These are phyloP conservation scores for Fomitopsis serialis DNA, from an alignment of 768 basidiomycete species.

Conservation along the genomic window DNA sequence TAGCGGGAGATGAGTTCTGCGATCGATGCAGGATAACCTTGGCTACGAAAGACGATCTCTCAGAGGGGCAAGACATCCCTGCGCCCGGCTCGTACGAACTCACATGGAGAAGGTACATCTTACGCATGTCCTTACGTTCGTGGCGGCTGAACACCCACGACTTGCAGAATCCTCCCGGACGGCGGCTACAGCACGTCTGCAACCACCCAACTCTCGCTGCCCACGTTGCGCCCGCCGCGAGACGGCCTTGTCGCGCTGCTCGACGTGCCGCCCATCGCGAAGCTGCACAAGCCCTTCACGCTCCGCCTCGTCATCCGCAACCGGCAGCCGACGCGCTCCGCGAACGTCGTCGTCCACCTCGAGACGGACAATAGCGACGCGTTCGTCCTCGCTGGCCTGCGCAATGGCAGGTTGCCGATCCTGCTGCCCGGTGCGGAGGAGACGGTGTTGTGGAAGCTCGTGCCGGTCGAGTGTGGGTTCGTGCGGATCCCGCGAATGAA, in stretches of 20 bases:
- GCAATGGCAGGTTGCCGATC: constrained; percentile 60
- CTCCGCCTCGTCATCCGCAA: constrained; percentile 63
- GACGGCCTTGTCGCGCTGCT: constrained; percentile 66
- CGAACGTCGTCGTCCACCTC: constrained; percentile 65
- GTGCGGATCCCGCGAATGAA: constrained; percentile 56
- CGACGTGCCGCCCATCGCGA: constrained; percentile 53
- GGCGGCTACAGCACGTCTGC: constrained; percentile 40
- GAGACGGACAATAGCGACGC: constrained; percentile 61
- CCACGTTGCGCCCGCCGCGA: constrained; percentile 51
- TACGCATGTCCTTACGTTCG: constrained; percentile 5
- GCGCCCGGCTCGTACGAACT: constrained; percentile 58
- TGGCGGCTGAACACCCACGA: neutral
- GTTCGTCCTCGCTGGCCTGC: constrained; percentile 80
- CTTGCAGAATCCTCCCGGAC: constrained; percentile 39
- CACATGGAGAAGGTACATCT: constrained; percentile 56
- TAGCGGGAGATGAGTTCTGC: constrained; percentile 60
- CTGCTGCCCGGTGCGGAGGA: constrained; percentile 74
- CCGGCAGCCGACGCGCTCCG: constrained; percentile 54
- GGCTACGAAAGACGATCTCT: constrained; percentile 34
- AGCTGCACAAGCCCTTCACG: constrained; percentile 54
- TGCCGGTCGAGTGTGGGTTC: constrained; percentile 73
- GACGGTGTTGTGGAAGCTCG: constrained; percentile 57
- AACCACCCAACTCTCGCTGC: constrained; percentile 52
- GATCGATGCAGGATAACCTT: constrained; percentile 50
- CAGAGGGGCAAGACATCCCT: constrained; percentile 28